A percentile compares a stretch with the other conserved stretches of the same genome.
Conservation (phyloP, 1,284 basidiomycete genomes). For the Cutaneotrichosporon cutaneum region DNA sequence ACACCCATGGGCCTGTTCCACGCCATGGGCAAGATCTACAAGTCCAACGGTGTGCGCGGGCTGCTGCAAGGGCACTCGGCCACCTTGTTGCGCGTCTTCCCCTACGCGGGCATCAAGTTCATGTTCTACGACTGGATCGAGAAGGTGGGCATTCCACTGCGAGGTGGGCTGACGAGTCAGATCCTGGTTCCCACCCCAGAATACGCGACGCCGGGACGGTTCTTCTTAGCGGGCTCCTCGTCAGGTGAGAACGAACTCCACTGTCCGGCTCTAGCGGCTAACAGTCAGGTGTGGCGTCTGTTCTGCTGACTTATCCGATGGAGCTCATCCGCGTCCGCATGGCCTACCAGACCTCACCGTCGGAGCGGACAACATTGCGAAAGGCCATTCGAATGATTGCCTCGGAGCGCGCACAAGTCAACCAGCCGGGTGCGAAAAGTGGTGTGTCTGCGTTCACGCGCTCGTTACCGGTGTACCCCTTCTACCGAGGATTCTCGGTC, state of each 20-base stretch:
- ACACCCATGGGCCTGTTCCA: slow-evolving; percentile 63
- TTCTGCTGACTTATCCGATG: slow-evolving; percentile 89
- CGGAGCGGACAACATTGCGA: slow-evolving; percentile 62
- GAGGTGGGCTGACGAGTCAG: slow-evolving; percentile 51
- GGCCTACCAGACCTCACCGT: slow-evolving; percentile 74
- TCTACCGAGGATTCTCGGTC: slow-evolving; percentile 93
- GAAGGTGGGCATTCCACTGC: slow-evolving; percentile 57
- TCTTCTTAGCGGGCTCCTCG: slow-evolving; percentile 83
- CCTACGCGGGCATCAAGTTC: slow-evolving; percentile 96
- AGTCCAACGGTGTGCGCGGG: slow-evolving; percentile 68
- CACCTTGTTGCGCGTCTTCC: slow-evolving; percentile 73
- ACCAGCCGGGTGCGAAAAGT: background rate
- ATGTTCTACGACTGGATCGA: slow-evolving; percentile 93
- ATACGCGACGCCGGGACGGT: slow-evolving; percentile 73
- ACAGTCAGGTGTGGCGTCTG: slow-evolving; percentile 72
- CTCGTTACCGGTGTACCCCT: slow-evolving; percentile 52
- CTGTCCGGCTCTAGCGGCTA: background rate
- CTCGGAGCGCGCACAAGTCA: slow-evolving; percentile 3
- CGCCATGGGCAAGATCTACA: slow-evolving; percentile 79
- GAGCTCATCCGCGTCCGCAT: slow-evolving; percentile 93
- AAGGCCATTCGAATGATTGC: slow-evolving; percentile 66
- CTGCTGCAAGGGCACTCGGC: slow-evolving; percentile 95
- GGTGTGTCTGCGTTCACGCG: slow-evolving; percentile 50
- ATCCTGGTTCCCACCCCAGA: slow-evolving; percentile 78
- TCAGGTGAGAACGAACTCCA: slow-evolving; percentile 62